Evolutionary conservation across 108 stramenopile species (phyloP).

Genomic region (Skeletonema menzelii): DNA sequence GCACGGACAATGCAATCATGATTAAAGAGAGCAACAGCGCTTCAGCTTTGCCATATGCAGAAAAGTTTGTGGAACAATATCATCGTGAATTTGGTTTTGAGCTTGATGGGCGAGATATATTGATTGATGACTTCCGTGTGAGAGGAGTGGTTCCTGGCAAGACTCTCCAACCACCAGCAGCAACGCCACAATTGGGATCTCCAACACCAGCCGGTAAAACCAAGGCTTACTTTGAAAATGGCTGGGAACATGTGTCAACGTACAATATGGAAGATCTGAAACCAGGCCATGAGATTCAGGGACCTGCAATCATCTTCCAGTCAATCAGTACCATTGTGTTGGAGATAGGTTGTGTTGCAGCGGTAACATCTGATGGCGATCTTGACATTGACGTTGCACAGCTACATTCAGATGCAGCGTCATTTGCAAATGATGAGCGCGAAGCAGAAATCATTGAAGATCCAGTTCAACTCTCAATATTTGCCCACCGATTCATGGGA

Average conservation of each 20-base stretch:
- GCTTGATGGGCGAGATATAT: slow-evolving; percentile 78
- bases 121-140: slow-evolving; percentile 96
- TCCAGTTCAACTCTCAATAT: slow-evolving; percentile 92
- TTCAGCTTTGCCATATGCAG: slow-evolving; percentile 54
- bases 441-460: slow-evolving; percentile 69
- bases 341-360: slow-evolving; percentile 88
- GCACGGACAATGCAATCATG: slow-evolving; percentile 97
- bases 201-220: slow-evolving; percentile 60
- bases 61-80: slow-evolving; percentile 70
- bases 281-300: slow-evolving; percentile 78
- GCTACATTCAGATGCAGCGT: slow-evolving; percentile 12
- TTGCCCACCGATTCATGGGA: slow-evolving; percentile 97
- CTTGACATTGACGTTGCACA: slow-evolving; percentile 80
- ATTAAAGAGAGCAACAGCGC: slow-evolving; percentile 36
- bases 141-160: slow-evolving; percentile 87
- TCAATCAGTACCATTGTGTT: slow-evolving; percentile 93
- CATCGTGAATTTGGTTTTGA: slow-evolving; percentile 95
- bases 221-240: slow-evolving; percentile 90
- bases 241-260: slow-evolving; percentile 89
- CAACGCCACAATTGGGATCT: slow-evolving; percentile 36
- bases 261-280: slow-evolving; percentile 83
- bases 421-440: background rate
- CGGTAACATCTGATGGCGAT: slow-evolving; percentile 90
- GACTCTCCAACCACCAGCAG: slow-evolving; percentile 46
- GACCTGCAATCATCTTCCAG: slow-evolving; percentile 96